These are phyloP conservation scores for Atalantia buxifolia DNA, from an alignment of 345 rosid species.

Conservation along the genomic window DNA sequence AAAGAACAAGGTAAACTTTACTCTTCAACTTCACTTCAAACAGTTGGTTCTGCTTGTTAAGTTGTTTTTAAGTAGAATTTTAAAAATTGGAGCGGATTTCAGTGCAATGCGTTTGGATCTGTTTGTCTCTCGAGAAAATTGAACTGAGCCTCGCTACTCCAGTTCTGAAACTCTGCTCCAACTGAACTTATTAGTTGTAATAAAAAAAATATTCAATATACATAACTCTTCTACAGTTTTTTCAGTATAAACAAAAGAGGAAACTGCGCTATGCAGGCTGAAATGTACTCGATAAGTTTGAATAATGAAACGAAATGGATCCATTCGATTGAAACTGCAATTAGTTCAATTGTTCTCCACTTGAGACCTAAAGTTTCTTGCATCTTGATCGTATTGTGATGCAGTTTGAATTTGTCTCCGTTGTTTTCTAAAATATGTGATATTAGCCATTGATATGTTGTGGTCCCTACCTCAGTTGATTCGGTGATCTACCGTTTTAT, in stretches of 20 bases:
- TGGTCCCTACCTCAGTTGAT: conserved; percentile 6
- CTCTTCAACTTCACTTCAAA: conserved; percentile 3
- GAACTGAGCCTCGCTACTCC: not conserved
- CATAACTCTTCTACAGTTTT: not conserved
- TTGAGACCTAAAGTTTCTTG: not conserved
- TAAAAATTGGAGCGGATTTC: not conserved
- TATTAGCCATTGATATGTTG: not conserved
- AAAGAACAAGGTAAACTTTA: not conserved
- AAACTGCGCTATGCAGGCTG: not conserved
- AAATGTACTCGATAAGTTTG: not conserved
- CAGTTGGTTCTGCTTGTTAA: not conserved
- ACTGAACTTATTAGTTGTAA: not conserved
- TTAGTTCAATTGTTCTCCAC: not conserved
- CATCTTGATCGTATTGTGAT: not conserved
- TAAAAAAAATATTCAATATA: not conserved
- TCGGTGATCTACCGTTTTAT: not conserved
- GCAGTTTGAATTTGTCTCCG: conserved; percentile 11
- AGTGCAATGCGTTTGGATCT: conserved; percentile 22
- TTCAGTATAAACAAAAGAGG: too few relatives aligned
- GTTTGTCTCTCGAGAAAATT: not conserved
- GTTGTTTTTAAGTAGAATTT: not conserved
- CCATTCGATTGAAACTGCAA: not conserved
- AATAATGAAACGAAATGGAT: not conserved
- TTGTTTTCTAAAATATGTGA: not conserved
- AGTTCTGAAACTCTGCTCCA: not conserved